phyloP scores from a whole-genome alignment of 257 asterid genomes.

The Primulina tabacum region DNA sequence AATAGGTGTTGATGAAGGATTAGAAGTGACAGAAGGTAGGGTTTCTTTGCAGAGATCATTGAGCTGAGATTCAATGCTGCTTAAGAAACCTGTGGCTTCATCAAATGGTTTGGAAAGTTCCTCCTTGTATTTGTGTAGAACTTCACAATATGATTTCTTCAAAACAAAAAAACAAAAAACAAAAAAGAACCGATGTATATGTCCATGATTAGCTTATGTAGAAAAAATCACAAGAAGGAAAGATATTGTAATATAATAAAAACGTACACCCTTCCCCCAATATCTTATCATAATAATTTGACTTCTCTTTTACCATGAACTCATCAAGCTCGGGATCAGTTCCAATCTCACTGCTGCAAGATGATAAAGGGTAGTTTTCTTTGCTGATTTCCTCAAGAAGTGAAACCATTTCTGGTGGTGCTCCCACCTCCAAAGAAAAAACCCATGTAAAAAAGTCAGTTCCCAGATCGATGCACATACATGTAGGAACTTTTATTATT shows the following conservation, averaged over 20 bases:
- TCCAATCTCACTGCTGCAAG: conserved; percentile 38
- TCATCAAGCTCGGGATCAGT: conserved; percentile 74
- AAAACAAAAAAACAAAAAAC: background rate
- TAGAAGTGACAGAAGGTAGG: conserved; percentile 33
- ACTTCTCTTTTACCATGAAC: conserved; percentile 53
- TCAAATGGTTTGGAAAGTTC: conserved; percentile 71
- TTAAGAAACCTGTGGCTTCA: conserved; percentile 72
- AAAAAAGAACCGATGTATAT: background rate
- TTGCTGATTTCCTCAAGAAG: conserved; percentile 67
- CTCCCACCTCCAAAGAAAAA: conserved; percentile 60
- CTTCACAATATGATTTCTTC: conserved; percentile 73
- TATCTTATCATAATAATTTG: background rate
- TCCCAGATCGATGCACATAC: background rate
- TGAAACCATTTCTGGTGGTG: conserved; percentile 63
- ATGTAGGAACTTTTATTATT: background rate
- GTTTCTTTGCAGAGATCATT: conserved; percentile 60
- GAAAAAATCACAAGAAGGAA: background rate
- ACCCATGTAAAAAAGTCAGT: background rate
- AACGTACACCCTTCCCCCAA: background rate
- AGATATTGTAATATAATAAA: background rate
- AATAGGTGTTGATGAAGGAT: conserved; percentile 25
- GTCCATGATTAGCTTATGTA: background rate
- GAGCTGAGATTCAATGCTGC: conserved; percentile 63
- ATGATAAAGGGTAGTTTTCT: conserved; percentile 32
- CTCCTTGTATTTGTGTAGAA: conserved; percentile 55